Base-by-base conservation (phyloP, 768 basidiomycete species). In the Wakefieldia striispora region DNA sequence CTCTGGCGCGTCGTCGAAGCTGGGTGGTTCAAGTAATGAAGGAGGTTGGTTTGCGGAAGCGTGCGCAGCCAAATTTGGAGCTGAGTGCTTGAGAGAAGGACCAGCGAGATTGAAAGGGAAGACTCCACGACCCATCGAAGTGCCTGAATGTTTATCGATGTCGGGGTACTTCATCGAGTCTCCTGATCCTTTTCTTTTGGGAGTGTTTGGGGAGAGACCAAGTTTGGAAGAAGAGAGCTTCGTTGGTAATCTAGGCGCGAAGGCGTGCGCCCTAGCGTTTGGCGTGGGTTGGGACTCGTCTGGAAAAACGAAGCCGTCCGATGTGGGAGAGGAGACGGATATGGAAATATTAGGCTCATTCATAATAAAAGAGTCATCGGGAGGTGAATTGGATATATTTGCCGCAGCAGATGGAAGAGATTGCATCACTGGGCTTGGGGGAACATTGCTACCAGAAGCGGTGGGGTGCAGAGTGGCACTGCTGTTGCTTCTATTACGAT, bases 191-290 rank as follows among this genome's bases (percentile, higher is more conserved):
- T 83, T 83, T 37, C 83, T 68, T 55, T 78, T 83, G 4, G 84
- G 85, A 53, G 76, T 80, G 12, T 72, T 67, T 12, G 78, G 77
- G 10, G 69, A 47, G 36, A 75, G 54, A 1, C 65, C 70, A 3
- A 79, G 67, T 43, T 80, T 75, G 23, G 81, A 79, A 16, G 76
- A 72, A 3, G 84, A 76, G 7, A 87, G 71, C 52, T 88, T 88
- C 0, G 86, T 85, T 3, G 86, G 77, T 16, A 87, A 66, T 50
- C 84, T 85, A 0, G 85, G 86, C 0, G 85, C 82, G 55, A 88
- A 87, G 2, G 85, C 79, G 54, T 85, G 83, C 24, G 81, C 84
- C 37, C 85, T 81, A 31, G 77, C 74, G 59, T 82, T 87, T 20
- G 79, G 61, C 6, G 56, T 80, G 49, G 79, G 78, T 35, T 65